Conservation (phyloP, 768 basidiomycete genomes). For the Boletus barrowsii region DNA sequence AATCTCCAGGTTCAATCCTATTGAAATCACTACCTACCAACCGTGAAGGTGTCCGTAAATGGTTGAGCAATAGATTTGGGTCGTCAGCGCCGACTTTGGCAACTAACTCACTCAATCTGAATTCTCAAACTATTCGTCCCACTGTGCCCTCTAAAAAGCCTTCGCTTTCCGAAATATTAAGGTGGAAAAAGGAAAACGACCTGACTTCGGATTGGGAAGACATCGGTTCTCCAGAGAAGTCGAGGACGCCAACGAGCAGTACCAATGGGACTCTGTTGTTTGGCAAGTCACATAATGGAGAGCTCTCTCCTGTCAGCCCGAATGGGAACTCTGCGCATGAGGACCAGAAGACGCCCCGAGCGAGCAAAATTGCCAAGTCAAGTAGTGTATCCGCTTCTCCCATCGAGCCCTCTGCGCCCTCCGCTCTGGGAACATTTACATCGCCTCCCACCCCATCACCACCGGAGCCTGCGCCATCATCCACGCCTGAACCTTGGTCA, state of each 20-base stretch:
- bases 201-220: slow-evolving; percentile 67
- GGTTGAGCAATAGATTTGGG: slow-evolving; percentile 63
- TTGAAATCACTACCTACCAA: slow-evolving; percentile 61
- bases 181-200: slow-evolving; percentile 53
- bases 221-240: slow-evolving; percentile 41
- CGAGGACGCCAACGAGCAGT: slow-evolving; percentile 47
- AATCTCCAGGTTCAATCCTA: slow-evolving; percentile 37
- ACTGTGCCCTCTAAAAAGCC: slow-evolving; percentile 54
- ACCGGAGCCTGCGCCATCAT: slow-evolving; percentile 56
- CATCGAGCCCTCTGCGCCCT: slow-evolving; percentile 16
- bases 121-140: slow-evolving; percentile 34
- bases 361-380: slow-evolving; percentile 33
- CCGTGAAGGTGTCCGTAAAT: slow-evolving; percentile 75
- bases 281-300: slow-evolving; percentile 25
- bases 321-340: slow-evolving; percentile 28
- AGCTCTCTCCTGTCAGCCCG: slow-evolving; percentile 28
- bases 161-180: slow-evolving; percentile 64
- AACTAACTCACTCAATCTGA: slow-evolving; percentile 34
- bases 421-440: slow-evolving; percentile 28
- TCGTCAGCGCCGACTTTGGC: slow-evolving; percentile 40
- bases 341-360: slow-evolving; percentile 36
- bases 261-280: slow-evolving; percentile 35
- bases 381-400: slow-evolving; percentile 21
- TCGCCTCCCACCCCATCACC: slow-evolving; percentile 44
- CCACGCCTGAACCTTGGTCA: slow-evolving; percentile 77